These are phyloP conservation scores for Thalassiosira mediterranea DNA, from an alignment of 352 stramenopile species.

Conservation along the genomic window DNA sequence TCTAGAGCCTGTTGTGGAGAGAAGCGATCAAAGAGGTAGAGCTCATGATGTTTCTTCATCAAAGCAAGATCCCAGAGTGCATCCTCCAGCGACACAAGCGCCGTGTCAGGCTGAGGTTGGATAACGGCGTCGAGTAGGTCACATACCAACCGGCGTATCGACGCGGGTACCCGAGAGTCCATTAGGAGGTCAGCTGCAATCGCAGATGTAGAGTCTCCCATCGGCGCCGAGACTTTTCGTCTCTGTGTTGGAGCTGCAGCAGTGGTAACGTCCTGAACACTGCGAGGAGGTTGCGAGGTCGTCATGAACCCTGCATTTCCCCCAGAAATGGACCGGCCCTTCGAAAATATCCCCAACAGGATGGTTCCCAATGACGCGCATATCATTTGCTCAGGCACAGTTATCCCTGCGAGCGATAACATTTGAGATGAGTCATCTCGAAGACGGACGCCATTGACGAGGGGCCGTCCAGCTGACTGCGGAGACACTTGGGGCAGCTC, in stretches of 20 bases:
- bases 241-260: neutral
- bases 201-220: neutral
- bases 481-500: no score
- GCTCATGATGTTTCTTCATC: conserved; percentile 8
- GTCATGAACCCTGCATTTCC: neutral
- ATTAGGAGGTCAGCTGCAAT: neutral
- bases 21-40: neutral
- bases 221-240: neutral
- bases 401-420: neutral
- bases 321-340: neutral
- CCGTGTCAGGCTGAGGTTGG: conserved; percentile 1
- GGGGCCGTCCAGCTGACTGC: no score
- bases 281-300: neutral
- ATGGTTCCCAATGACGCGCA: neutral
- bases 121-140: conserved; percentile 14
- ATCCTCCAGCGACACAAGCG: conserved; percentile 12
- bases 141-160: conserved; percentile 10
- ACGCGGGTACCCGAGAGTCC: neutral
- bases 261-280: neutral
- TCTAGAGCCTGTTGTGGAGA: neutral
- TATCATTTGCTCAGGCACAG: no score
- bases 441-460: no score
- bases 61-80: conserved; percentile 1
- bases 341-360: neutral
- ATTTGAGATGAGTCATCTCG: no score